A percentile compares a stretch with the other conserved stretches of the same genome.
Conservation (phyloP, 1,284 basidiomycete genomes). For the Stereum hirsutum region DNA sequence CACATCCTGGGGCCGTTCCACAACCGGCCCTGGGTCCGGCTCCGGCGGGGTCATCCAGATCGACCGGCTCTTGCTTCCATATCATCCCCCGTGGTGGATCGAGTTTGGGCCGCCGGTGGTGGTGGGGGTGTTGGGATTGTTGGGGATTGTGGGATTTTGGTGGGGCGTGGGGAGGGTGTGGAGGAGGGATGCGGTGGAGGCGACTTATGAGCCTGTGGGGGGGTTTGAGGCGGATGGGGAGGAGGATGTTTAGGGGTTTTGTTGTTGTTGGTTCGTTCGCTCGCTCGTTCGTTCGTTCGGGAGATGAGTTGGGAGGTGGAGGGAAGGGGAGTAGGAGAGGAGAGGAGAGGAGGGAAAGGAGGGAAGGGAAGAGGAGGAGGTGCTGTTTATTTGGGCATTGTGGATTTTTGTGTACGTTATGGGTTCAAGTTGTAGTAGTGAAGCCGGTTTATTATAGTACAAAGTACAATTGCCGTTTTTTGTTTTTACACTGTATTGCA, state of each 20-base stretch:
- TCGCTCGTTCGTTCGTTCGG: neutral
- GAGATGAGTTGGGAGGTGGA: neutral
- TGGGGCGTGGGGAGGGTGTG: slow-evolving; percentile 56
- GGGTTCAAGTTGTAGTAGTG: too few species aligned
- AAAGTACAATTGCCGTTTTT: too few species aligned
- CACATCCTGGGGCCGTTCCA: slow-evolving; percentile 75
- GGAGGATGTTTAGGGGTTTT: too few species aligned
- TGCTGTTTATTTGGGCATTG: too few species aligned
- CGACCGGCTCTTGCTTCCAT: slow-evolving; percentile 78
- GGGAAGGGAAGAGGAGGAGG: too few species aligned
- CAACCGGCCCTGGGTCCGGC: slow-evolving; percentile 44
- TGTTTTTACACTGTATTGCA: too few species aligned
- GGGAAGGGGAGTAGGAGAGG: neutral
- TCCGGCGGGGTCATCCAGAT: slow-evolving; percentile 86
- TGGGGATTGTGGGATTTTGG: slow-evolving; percentile 64
- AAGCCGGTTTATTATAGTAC: too few species aligned
- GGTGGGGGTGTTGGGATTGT: slow-evolving; percentile 46
- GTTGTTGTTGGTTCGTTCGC: neutral
- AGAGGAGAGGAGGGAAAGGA: neutral
- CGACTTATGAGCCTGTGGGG: slow-evolving; percentile 78
- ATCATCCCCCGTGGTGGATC: slow-evolving; percentile 76
- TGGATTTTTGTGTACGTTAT: too few species aligned
- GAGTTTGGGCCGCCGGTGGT: slow-evolving; percentile 56
- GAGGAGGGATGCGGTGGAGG: slow-evolving; percentile 64
- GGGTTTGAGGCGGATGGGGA: slow-evolving; percentile 67